These are phyloP conservation scores for Gossypium aridum DNA, from an alignment of 441 rosid species.

Conservation along the genomic window DNA sequence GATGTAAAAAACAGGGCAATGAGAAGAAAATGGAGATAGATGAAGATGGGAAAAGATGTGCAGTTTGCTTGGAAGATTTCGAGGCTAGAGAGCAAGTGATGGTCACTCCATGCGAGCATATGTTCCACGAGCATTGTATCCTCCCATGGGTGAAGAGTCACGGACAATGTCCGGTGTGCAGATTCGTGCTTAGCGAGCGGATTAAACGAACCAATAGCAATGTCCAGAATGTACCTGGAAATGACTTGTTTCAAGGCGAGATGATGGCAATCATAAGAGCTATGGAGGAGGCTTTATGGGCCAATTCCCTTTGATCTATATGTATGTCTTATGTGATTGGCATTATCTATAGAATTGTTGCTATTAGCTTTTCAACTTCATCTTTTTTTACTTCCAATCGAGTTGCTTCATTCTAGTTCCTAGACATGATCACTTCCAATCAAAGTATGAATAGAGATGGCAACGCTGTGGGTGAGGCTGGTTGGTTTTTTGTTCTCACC, in stretches of 20 bases:
- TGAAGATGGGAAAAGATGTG: slow-evolving; percentile 53
- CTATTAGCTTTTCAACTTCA: not conserved
- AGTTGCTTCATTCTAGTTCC: not conserved
- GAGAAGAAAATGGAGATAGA: slow-evolving; percentile 16
- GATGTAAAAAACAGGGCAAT: slow-evolving; percentile 19
- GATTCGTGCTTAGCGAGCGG: slow-evolving; percentile 33
- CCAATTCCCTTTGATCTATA: not conserved
- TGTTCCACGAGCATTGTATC: slow-evolving; percentile 80
- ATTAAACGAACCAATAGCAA: slow-evolving; percentile 3
- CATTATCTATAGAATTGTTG: not conserved
- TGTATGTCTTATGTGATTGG: slow-evolving; percentile 2
- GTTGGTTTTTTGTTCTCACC: no score
- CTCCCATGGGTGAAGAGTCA: slow-evolving; percentile 61
- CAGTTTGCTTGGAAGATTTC: slow-evolving; percentile 78
- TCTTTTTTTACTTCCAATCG: not conserved
- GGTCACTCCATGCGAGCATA: slow-evolving; percentile 81
- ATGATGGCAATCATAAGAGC: slow-evolving; percentile 33
- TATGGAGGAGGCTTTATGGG: slow-evolving; percentile 35
- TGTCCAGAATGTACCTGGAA: not conserved
- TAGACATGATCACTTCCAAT: not conserved
- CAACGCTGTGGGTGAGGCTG: no score
- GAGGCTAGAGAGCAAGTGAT: slow-evolving; percentile 53
- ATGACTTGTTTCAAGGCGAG: slow-evolving; percentile 24
- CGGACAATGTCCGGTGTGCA: slow-evolving; percentile 72
- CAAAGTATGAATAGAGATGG: not conserved